Conservation (phyloP, 2,329 filamentous ascomycete genomes). For the Scopulariopsis brevicaulis region DNA sequence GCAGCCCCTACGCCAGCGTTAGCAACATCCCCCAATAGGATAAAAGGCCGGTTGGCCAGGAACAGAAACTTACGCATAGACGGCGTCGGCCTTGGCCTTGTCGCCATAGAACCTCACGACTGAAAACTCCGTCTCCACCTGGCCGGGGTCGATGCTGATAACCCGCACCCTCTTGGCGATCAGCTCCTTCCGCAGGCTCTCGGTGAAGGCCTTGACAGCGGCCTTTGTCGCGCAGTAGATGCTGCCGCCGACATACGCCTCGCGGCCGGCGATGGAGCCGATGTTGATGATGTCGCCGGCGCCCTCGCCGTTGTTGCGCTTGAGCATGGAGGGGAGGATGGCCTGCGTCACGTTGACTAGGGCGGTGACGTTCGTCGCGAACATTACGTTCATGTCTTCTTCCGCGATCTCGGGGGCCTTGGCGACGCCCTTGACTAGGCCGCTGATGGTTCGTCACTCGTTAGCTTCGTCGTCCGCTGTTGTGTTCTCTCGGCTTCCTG, state of each 20-base stretch:
- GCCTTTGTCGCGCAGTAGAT: conserved; percentile 95
- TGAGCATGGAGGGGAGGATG: conserved; percentile 70
- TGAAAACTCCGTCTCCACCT: conserved; percentile 91
- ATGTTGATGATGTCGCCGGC: conserved; percentile 91
- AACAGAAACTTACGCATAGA: conserved; percentile 60
- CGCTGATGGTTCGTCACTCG: conserved; percentile 33
- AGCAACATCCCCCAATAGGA: conserved; percentile 2
- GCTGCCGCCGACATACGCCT: conserved; percentile 72
- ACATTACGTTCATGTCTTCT: conserved; percentile 79
- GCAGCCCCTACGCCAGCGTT: conserved; percentile 39
- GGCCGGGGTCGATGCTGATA: conserved; percentile 83
- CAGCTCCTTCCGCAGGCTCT: conserved; percentile 71
- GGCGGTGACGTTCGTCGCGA: conserved; percentile 86
- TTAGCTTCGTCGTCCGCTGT: conserved; percentile 3
- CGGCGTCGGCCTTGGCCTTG: conserved; percentile 77
- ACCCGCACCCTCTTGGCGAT: conserved; percentile 70
- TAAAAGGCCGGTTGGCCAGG: too few species aligned
- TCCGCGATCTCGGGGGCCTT: conserved; percentile 73
- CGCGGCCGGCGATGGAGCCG: conserved; percentile 81
- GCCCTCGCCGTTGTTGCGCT: conserved; percentile 56
- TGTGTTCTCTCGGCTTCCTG: too few species aligned
- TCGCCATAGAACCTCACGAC: conserved; percentile 83
- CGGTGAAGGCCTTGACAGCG: conserved; percentile 75
- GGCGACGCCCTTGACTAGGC: conserved; percentile 80
- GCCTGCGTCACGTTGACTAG: conserved; percentile 96